Evolutionary conservation across 345 rosid species (phyloP), one percentile per base, ranked within the genome.

Genomic region (Noccaea caerulescens): DNA sequence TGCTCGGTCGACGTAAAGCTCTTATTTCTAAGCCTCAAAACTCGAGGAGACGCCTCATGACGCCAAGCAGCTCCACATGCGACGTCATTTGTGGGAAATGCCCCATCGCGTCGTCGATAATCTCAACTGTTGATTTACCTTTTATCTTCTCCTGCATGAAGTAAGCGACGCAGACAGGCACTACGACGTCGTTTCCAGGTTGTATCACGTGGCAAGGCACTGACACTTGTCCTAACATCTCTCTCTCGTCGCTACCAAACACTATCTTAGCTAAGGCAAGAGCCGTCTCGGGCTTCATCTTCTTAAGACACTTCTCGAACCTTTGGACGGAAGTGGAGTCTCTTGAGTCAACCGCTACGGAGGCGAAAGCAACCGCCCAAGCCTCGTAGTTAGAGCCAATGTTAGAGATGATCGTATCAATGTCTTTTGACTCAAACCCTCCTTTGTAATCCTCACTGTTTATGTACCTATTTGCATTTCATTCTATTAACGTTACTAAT

Each of bases 81-180:
- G 88, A 88, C 4, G 94, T 90, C 50, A 88, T 69, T n/a, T 90
- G 97, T 2, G 97, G 97, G 43, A 79, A 85, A 72, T 90, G 97
- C 1, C 97, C 94, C 4, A 61, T 18, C 7, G 76, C 62, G 1
- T 88, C 77, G 14, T 70, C 68, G 0, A 90, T 72, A 2, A 84
- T 79, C 47, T 85, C 90, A 62, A 90, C 87, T 8, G 87, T 84
- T 1, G 89, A 63, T 57, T 78, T 68, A 38, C 84, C 92, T 44
- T 72, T 69, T 59, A 88, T 83, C 74, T 78, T 90, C 74, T 86
- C 80, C 32, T 80, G 82, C 87, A 88, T 86, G 84, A 77, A 88
- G 65, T 80, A 75, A 0, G 82, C 93, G 5, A 89, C 91, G 0
- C 89, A 83, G 36, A 55, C 38, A 1, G 93, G 96, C 6, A 70